Percentiles rank a stretch among this genome's conserved stretches.
phyloP scores from a whole-genome alignment of 1,139 yeast species.

The Saccharomyces hybrid region DNA sequence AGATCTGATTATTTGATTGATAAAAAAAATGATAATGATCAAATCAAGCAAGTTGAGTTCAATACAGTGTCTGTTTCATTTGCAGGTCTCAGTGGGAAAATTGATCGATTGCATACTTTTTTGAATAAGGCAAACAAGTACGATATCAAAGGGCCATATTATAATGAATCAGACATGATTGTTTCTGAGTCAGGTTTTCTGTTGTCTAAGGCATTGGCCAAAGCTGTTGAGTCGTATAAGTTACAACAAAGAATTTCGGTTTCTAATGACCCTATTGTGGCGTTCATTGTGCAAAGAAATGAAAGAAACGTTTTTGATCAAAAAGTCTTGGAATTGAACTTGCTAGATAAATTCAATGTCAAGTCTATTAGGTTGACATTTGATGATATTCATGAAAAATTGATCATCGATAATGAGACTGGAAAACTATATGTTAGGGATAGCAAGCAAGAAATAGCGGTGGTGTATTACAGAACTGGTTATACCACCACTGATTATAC shows the following conservation, averaged over 20 bases:
- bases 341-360: constrained; percentile 50
- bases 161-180: constrained; percentile 50
- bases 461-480: constrained; percentile 85
- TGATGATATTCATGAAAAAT: constrained; percentile 42
- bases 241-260: constrained; percentile 22
- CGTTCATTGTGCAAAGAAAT: constrained; percentile 74
- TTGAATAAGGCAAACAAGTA: constrained; percentile 53
- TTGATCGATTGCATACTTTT: constrained; percentile 65
- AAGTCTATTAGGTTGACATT: constrained; percentile 60
- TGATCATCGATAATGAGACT: constrained; percentile 37
- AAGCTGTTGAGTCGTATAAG: constrained; percentile 51
- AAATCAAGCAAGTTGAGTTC: constrained; percentile 87
- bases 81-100: constrained; percentile 80
- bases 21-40: constrained; percentile 35
- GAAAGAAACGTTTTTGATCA: constrained; percentile 92
- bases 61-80: constrained; percentile 93
- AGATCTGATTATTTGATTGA: constrained; percentile 87
- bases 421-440: constrained; percentile 45
- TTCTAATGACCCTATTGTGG: constrained; percentile 43
- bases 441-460: constrained; percentile 66
- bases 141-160: constrained; percentile 31
- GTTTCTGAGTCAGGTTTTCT: constrained; percentile 54
- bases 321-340: constrained; percentile 66
- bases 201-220: constrained; percentile 64
- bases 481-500: constrained; percentile 74